phyloP scores from a whole-genome alignment of 2,329 filamentous ascomycete species.

The Monilinia polystroma region DNA sequence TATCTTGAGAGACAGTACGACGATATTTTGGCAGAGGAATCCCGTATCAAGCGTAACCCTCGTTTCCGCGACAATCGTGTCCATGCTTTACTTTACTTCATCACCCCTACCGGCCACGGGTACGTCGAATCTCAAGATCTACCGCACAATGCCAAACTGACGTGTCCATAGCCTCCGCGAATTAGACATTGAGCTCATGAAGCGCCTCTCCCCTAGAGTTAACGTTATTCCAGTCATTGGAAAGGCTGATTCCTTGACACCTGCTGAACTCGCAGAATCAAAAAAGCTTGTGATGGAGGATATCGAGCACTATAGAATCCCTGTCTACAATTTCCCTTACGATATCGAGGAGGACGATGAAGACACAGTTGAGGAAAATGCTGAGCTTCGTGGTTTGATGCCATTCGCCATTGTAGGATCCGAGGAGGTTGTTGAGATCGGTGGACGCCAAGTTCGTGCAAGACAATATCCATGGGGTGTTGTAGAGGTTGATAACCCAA shows the following conservation, averaged over 20 bases:
- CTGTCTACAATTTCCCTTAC: conserved; percentile 99
- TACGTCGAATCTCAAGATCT: conserved; percentile 46
- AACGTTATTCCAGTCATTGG: conserved; percentile 99
- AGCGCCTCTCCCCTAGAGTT: conserved; percentile 93
- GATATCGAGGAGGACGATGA: conserved; percentile 99
- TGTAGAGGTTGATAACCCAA: conserved; percentile 97
- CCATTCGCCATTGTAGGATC: conserved; percentile 98
- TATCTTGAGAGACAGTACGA: conserved; percentile 99
- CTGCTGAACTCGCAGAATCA: conserved; percentile 93
- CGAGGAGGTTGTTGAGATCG: conserved; percentile 92
- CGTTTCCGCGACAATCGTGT: conserved; percentile 99
- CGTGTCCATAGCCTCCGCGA: conserved; percentile 73
- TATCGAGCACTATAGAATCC: conserved; percentile 99
- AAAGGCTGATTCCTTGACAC: conserved; percentile 95
- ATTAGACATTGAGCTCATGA: conserved; percentile 99
- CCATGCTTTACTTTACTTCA: conserved; percentile 98
- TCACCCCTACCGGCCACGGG: conserved; percentile 96
- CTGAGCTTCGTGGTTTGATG: conserved; percentile 95
- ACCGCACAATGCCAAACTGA: conserved; percentile 26
- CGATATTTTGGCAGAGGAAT: conserved; percentile 98
- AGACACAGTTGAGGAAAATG: conserved; percentile 98
- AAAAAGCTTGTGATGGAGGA: conserved; percentile 99
- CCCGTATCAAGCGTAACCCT: conserved; percentile 99
- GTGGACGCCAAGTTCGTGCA: conserved; percentile 86
- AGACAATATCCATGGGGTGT: conserved; percentile 99